phyloP scores from a whole-genome alignment of 306 rosid species.

The Castanea sativa region DNA sequence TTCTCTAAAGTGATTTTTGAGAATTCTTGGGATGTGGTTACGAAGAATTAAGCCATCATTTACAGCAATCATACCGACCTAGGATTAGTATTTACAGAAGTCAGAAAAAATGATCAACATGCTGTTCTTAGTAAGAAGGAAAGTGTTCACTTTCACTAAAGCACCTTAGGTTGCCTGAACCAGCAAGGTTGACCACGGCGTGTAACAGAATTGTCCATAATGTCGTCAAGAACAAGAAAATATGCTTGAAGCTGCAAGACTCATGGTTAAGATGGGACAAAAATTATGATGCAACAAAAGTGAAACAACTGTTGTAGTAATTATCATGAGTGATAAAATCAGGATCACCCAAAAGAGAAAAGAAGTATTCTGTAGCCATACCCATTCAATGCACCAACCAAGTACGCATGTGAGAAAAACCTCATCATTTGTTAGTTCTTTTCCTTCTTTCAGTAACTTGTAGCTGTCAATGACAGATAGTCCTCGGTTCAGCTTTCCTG shows the following conservation, averaged over 20 bases:
- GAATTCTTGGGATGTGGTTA: constrained; percentile 74
- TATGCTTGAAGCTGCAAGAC: constrained; percentile 63
- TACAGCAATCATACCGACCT: constrained; percentile 87
- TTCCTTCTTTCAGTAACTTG: constrained; percentile 46
- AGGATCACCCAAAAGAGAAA: not conserved
- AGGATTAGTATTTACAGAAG: constrained; percentile 5
- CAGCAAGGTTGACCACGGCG: constrained; percentile 65
- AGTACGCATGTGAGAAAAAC: constrained; percentile 48
- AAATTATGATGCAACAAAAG: not conserved
- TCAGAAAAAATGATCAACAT: not conserved
- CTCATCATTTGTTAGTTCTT: constrained; percentile 43
- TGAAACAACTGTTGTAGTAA: not conserved
- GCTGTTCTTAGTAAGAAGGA: not conserved
- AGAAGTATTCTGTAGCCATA: constrained; percentile 7
- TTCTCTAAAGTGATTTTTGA: constrained; percentile 75
- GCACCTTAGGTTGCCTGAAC: constrained; percentile 58
- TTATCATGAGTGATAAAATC: constrained; percentile 11
- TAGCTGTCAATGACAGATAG: constrained; percentile 59
- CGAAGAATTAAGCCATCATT: constrained; percentile 82
- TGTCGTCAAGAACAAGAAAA: constrained; percentile 64
- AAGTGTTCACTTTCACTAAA: not conserved
- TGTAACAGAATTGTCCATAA: constrained; percentile 53
- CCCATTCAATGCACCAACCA: constrained; percentile 74
- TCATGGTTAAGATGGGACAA: not conserved
- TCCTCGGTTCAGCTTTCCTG: constrained; percentile 32